Percentiles rank a stretch among this genome's conserved stretches.
Conservation (phyloP, 192 early-diverging fungal genomes). For the Coemansia sp. region DNA sequence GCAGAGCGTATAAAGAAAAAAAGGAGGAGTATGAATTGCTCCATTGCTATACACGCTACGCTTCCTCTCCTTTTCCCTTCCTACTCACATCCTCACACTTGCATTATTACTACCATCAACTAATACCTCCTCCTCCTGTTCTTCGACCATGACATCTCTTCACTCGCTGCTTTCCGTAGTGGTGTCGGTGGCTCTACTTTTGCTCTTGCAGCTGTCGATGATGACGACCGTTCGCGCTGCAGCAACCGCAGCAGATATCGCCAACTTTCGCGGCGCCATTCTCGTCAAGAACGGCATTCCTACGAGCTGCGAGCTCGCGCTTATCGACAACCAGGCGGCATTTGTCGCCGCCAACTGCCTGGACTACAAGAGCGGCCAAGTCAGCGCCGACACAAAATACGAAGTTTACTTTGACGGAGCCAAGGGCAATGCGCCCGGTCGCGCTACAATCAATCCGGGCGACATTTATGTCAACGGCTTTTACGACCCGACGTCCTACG, state of each 20-base stretch:
- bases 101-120: background rate
- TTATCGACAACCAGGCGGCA: conserved; percentile 29
- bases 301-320: conserved; percentile 32
- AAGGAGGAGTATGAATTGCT: background rate
- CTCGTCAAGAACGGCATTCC: conserved; percentile 30
- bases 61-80: background rate
- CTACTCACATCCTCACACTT: background rate
- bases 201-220: background rate
- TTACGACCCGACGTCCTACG: background rate
- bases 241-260: conserved; percentile 4
- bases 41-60: background rate
- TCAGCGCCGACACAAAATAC: conserved; percentile 5
- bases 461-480: conserved; percentile 16
- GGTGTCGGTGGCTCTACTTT: background rate
- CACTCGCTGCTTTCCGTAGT: background rate
- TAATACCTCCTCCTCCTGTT: too few species aligned
- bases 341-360: conserved; percentile 35
- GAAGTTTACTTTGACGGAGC: conserved; percentile 22
- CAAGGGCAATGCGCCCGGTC: conserved; percentile 7
- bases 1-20: background rate
- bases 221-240: too few species aligned
- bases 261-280: conserved; percentile 28
- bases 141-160: background rate
- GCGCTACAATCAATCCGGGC: background rate
- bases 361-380: background rate